Evolutionary conservation across 1,284 basidiomycete genomes (phyloP).

Genomic region (Rhizopogon parksii): DNA sequence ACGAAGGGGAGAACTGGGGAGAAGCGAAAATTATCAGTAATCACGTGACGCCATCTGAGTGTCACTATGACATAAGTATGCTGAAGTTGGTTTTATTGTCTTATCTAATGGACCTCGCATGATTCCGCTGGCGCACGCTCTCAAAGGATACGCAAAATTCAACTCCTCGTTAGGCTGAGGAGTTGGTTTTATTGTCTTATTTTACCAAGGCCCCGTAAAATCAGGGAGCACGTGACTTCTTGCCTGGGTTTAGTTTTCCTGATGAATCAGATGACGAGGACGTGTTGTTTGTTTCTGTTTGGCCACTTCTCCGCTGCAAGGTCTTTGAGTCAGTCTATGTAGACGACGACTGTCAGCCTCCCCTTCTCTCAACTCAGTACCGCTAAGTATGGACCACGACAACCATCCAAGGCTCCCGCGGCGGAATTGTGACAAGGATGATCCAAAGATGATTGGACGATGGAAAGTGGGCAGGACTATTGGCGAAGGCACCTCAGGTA

Average conservation of each 20-base stretch:
- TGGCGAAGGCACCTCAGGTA: constrained; percentile 83
- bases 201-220: too few species aligned
- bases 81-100: too few species aligned
- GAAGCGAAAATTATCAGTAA: constrained; percentile 6
- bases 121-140: too few species aligned
- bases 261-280: background rate
- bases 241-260: too few species aligned
- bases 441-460: constrained; percentile 79
- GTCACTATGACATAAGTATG: too few species aligned
- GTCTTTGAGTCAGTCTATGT: background rate
- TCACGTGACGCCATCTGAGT: constrained; percentile 2
- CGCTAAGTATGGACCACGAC: constrained; percentile 18
- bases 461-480: constrained; percentile 94
- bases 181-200: too few species aligned
- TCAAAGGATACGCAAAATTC: too few species aligned
- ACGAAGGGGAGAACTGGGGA: background rate
- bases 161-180: too few species aligned
- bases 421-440: constrained; percentile 35
- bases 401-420: constrained; percentile 28
- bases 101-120: too few species aligned
- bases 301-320: background rate
- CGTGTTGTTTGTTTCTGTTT: constrained; percentile 6
- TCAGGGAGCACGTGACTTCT: too few species aligned
- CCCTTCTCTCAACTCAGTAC: background rate
- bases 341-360: background rate